Base-by-base conservation (phyloP, 2,329 filamentous ascomycete genomes). In the Xylariaceae sp. region DNA sequence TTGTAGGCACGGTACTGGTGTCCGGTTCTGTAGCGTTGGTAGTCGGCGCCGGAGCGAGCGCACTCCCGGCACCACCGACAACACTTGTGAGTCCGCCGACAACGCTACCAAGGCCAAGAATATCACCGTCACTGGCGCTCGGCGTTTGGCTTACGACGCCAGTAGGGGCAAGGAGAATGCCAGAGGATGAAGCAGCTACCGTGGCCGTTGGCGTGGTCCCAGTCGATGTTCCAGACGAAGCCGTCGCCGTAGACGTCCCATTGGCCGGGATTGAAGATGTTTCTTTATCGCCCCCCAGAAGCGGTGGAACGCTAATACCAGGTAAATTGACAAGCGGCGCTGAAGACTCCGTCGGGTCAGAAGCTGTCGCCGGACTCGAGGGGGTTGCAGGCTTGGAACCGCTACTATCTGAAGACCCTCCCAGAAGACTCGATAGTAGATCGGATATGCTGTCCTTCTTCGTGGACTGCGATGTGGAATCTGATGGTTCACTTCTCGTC, bases 131-230 rank as follows among this genome's bases (percentile, higher is more conserved):
- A 48, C 62, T 49, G 40, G 60, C 55, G 20, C 29, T 59, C 5
- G 61, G 63, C 12, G 53, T 57, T 18, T 54, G 40, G 32, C 63
- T 67, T 16, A 69, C 65, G 18, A 64, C 63, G 51, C 67, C 67
- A 1, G 66, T 69, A 19, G 68, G 68, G 45, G 67, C 68, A 1
- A 70, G 48, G 18, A 69, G 47, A 40, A 70, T 70, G 12, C 59
- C 61, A 2, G 66, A 66, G 16, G 67, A 65, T 12, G 67, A 59
- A 2, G 63, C 55, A 1, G 50, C 20, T 4, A 51, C 29, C 12
- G 58, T 52, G 32, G 57, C 23, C 5, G 58, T 52, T 5, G 59
- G 41, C 7, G 44, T 49, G 29, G 53, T 56, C 21, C 56, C 59
- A 4, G 40, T 32, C 12, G 48, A 2, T 32, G 49, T 45, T 41